Percentiles rank a stretch among this genome's conserved stretches.
Evolutionary conservation across 2,329 filamentous ascomycete genomes (phyloP).

Genomic region (Alternaria infectoria): DNA sequence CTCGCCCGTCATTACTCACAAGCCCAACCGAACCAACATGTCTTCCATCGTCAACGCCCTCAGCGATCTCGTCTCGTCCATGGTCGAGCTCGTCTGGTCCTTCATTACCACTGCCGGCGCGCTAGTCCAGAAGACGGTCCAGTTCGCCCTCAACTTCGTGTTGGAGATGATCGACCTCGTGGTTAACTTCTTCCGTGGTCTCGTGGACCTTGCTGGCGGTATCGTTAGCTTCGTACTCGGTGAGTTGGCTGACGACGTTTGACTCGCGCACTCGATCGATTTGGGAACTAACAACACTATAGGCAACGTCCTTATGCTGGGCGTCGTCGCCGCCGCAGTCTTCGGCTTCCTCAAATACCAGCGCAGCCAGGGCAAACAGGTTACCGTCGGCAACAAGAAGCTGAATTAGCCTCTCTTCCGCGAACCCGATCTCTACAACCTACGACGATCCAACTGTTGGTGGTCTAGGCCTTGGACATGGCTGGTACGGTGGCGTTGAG

Average conservation of each 20-base stretch:
- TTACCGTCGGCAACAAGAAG: conserved; percentile 47
- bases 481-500: neutral
- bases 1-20: neutral
- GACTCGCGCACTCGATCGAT: neutral
- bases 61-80: conserved; percentile 38
- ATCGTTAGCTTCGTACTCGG: conserved; percentile 43
- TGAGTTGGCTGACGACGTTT: conserved; percentile 15
- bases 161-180: conserved; percentile 36
- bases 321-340: conserved; percentile 37
- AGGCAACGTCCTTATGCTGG: conserved; percentile 47
- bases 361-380: conserved; percentile 43
- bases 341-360: conserved; percentile 48
- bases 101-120: conserved; percentile 44
- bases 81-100: conserved; percentile 44
- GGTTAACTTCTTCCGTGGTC: conserved; percentile 41
- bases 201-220: conserved; percentile 43
- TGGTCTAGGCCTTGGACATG: neutral
- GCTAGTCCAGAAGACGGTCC: conserved; percentile 38
- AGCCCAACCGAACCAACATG: conserved; percentile 26
- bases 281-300: conserved; percentile 10
- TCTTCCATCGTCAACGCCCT: conserved; percentile 42
- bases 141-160: conserved; percentile 37
- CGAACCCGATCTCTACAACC: neutral
- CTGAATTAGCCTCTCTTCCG: conserved; percentile 32
- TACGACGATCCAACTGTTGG: neutral